Percentiles rank a stretch among this genome's conserved stretches.
Conservation (phyloP, 805 yeast species). For the Priceomyces haplophilus region DNA sequence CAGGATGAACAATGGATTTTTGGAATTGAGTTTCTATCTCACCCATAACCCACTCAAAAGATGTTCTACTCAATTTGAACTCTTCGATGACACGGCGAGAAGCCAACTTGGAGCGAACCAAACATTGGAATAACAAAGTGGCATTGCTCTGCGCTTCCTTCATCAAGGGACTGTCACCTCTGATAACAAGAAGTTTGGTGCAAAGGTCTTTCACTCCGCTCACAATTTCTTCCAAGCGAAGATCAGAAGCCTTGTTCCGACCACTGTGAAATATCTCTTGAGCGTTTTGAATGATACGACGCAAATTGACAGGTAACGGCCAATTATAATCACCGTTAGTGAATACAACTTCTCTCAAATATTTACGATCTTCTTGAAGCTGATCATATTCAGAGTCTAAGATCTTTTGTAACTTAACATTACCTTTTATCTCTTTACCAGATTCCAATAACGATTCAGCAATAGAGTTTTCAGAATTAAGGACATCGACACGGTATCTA, state of each 20-base stretch:
- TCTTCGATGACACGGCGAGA: conserved; percentile 90
- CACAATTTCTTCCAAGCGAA: conserved; percentile 80
- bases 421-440: conserved; percentile 89
- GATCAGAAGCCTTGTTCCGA: conserved; percentile 83
- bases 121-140: conserved; percentile 81
- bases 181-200: conserved; percentile 65
- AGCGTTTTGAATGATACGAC: conserved; percentile 95
- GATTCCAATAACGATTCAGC: conserved; percentile 78
- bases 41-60: conserved; percentile 95
- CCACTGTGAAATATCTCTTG: conserved; percentile 96
- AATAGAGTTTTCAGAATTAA: conserved; percentile 60
- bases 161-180: conserved; percentile 73
- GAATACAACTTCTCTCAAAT: conserved; percentile 77
- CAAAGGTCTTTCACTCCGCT: conserved; percentile 67
- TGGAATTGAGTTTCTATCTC: conserved; percentile 93
- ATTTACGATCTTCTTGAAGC: conserved; percentile 69
- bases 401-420: conserved; percentile 72
- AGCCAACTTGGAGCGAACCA: conserved; percentile 89
- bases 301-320: conserved; percentile 96
- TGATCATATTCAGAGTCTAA: conserved; percentile 85
- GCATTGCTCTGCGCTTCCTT: conserved; percentile 92
- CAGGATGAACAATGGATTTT: conserved; percentile 88
- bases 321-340: conserved; percentile 92
- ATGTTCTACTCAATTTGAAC: conserved; percentile 73
- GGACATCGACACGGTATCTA: conserved; percentile 82